Conservation (phyloP, 805 yeast species). For the Saccharomycopsis fermentans region DNA sequence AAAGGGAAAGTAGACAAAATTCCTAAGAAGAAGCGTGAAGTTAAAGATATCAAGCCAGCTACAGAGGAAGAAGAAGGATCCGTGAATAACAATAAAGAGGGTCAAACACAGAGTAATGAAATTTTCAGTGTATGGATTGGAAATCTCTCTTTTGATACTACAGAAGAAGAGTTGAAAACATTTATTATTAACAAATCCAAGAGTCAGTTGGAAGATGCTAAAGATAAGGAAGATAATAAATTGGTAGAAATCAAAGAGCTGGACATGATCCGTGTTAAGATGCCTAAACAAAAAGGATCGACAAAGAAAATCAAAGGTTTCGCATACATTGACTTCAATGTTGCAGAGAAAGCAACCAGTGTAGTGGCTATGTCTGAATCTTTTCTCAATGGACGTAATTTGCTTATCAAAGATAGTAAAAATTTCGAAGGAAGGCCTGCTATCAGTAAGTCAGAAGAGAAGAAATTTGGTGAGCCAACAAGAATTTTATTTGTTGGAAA, state of each 20-base stretch:
- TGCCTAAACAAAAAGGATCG: constrained; percentile 59
- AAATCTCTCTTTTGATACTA: constrained; percentile 76
- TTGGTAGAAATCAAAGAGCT: constrained; percentile 35
- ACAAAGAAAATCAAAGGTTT: constrained; percentile 64
- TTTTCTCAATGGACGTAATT: constrained; percentile 70
- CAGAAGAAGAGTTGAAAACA: constrained; percentile 58
- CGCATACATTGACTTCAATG: constrained; percentile 77
- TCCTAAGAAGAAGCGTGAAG: constrained; percentile 30
- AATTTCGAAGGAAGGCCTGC: constrained; percentile 82
- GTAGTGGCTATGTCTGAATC: constrained; percentile 64
- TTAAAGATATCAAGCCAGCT: constrained; percentile 18
- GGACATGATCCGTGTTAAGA: constrained; percentile 64
- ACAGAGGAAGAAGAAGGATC: constrained; percentile 5
- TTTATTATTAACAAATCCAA: constrained; percentile 55
- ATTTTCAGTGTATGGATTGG: constrained; percentile 90
- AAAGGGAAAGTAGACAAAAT: constrained; percentile 53
- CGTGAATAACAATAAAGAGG: constrained; percentile 25
- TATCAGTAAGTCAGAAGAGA: constrained; percentile 12
- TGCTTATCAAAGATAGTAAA: constrained; percentile 71
- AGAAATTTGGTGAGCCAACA: constrained; percentile 40
- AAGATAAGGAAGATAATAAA: constrained; percentile 23
- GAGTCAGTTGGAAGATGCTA: constrained; percentile 24
- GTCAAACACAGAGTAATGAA: constrained; percentile 23
- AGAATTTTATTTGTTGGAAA: constrained; percentile 88
- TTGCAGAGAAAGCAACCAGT: constrained; percentile 46